Base-by-base conservation (phyloP, 2,329 filamentous ascomycete genomes). In the Rhytidhysteron rufulum region DNA sequence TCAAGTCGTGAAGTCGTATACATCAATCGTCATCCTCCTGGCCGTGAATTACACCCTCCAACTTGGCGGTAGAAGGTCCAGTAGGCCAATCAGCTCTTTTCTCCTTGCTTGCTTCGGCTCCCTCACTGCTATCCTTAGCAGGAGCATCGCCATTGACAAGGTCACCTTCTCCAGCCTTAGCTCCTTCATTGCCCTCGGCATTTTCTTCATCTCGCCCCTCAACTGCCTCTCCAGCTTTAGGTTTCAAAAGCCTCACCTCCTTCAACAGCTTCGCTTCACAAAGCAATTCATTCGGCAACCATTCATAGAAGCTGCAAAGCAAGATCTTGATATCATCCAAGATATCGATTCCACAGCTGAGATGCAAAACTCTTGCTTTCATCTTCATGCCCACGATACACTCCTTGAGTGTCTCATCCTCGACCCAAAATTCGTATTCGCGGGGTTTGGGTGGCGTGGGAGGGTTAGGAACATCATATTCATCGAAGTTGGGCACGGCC, bases 381-480 rank as follows among this genome's bases (percentile, higher is more conserved):
- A 74, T 55, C 57, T 70, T 74, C 65, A 74, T 63, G 0, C 88
- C 86, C 0, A 74, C 62, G 43, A 78, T 76, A 55, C 85, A 78
- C 40, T 78, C 68, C 20, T 69, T 44, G 15, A 85, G 64, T 2
- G 79, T 60, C 4, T 73, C 62, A 19, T 80, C 75, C 44, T 95
- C 89, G 3, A 95, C 57, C 54, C 85, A 79, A 48, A 94, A 83
- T 10, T 60, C 58, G 45, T 70, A 65, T 33, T 70, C 71, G 31
- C 42, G 50, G 27, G 77, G 70, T 22, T 71, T 47, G 42, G 42
- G 47, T 6, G 43, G 36, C 19, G 51, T 50, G 33, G 51, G 51
- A 15, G 52, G 40, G 13, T 47, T 40, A 6, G 66, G 65, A 2
- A 70, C 49, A 37, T 72, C 69, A 41, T 57, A 64, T 29, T 63